Conservation (phyloP, 2,329 filamentous ascomycete genomes). For the Ophiocordyceps camponoti-saundersi region DNA sequence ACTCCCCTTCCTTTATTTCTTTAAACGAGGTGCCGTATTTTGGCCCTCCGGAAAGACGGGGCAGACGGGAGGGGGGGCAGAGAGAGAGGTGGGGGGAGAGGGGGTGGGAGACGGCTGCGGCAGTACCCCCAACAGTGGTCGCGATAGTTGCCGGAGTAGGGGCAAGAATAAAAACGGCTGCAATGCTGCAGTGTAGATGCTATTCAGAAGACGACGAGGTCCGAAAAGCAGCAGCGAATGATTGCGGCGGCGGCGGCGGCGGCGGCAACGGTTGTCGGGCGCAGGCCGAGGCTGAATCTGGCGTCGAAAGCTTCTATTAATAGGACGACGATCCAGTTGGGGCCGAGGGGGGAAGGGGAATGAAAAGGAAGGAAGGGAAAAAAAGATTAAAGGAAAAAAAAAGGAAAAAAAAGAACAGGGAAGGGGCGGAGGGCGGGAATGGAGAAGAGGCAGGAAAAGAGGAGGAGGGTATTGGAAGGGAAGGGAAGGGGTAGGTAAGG, state of each 20-base stretch:
- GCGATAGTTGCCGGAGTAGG: background rate
- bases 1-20: background rate
- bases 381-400: background rate
- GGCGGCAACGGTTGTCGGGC: background rate
- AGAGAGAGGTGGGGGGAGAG: background rate
- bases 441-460: background rate
- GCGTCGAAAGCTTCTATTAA: conserved; percentile 33
- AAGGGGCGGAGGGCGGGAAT: background rate
- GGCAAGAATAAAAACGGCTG: background rate
- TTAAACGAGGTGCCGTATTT: background rate
- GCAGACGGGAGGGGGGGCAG: background rate
- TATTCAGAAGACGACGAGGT: background rate
- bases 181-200: too few relatives aligned
- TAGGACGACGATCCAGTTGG: conserved; percentile 25
- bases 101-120: background rate
- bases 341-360: background rate
- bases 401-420: background rate
- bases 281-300: conserved; percentile 30
- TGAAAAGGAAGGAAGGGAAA: background rate
- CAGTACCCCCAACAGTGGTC: background rate
- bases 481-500: background rate
- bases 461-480: background rate
- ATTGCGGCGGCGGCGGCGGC: background rate
- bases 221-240: background rate
- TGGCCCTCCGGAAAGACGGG: background rate